Conservation (phyloP, 495 filamentous ascomycete species). For the Tuber microsphaerosporum region DNA sequence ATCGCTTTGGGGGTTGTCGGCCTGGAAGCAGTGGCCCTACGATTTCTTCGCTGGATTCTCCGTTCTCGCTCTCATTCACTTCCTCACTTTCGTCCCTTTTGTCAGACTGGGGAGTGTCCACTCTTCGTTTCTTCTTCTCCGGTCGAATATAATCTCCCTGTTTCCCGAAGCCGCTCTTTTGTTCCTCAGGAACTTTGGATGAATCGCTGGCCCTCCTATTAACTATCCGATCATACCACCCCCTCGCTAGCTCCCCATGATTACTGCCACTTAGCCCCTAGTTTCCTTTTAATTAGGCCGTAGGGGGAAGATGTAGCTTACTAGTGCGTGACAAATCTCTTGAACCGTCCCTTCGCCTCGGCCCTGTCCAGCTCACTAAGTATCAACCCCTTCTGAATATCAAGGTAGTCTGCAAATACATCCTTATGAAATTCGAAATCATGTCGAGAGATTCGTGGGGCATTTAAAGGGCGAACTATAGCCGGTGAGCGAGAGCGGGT, state of each 20-base stretch:
- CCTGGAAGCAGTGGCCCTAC: slow-evolving; percentile 66
- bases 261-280: slow-evolving; percentile 56
- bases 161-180: not conserved
- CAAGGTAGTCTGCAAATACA: slow-evolving; percentile 78
- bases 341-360: slow-evolving; percentile 79
- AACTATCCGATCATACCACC: slow-evolving; percentile 77
- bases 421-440: slow-evolving; percentile 59
- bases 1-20: slow-evolving; percentile 29
- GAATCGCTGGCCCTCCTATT: slow-evolving; percentile 36
- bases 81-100: slow-evolving; percentile 8
- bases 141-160: not conserved
- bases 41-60: slow-evolving; percentile 45
- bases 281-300: not conserved
- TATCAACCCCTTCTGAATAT: slow-evolving; percentile 72
- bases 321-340: slow-evolving; percentile 88
- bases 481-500: slow-evolving; percentile 26
- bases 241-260: slow-evolving; percentile 79
- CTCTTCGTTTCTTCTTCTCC: slow-evolving; percentile 8
- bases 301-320: slow-evolving; percentile 43
- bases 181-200: not conserved
- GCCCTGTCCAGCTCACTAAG: slow-evolving; percentile 59
- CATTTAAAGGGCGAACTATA: slow-evolving; percentile 57
- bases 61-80: slow-evolving; percentile 29
- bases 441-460: slow-evolving; percentile 56
- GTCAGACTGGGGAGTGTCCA: slow-evolving; percentile 21